Evolutionary conservation across 805 yeast species (phyloP), one percentile per base, ranked within the genome.

Genomic region (Zygoascus ofunaensis): DNA sequence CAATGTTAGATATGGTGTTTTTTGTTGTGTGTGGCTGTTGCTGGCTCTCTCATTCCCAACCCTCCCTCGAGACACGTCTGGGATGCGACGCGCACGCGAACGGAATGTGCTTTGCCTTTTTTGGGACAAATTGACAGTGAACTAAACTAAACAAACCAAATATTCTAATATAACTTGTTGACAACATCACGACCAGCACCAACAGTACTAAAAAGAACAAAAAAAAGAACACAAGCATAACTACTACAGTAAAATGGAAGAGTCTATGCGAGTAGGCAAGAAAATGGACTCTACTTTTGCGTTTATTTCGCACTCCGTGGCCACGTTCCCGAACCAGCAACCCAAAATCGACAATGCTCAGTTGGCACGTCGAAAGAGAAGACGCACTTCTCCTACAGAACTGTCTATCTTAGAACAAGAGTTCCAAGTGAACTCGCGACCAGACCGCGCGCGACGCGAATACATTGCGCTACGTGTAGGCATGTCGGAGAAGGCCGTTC

Each of bases 401-500:
- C 72, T 90, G 51, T 71, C 81, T 21, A 78, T 92, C 43, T 73
- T 92, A 48, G 92, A 87, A 63, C 64, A 71, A 32, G 95, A 87
- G 66, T 92, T 90, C 57, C 72, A 72, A 41, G 59, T 67, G 40
- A 87, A 94, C 48, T 70, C 79, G 37, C 86, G 94, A 41, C 98
- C 98, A 38, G 81, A 82, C 59, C 82, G 80, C 60, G 65, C 72
- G 37, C 73, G 82, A 58, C 77, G 97, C 54, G 71, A 77, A 39
- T 82, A 79, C 51, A 84, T 92, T 52, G 95, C 97, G 3, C 61
- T 66, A 21, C 76, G 71, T 51, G 94, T 92, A 34, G 80, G 79
- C 53, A 92, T 92, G 97, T 77, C 90, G n/a, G 97, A 90, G 63
- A 89, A 89, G 62, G 95, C 97, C 1, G 95, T 92, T 33, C 98